Conservation (phyloP, 208 protist species). For the Trypanosoma boissoni region DNA sequence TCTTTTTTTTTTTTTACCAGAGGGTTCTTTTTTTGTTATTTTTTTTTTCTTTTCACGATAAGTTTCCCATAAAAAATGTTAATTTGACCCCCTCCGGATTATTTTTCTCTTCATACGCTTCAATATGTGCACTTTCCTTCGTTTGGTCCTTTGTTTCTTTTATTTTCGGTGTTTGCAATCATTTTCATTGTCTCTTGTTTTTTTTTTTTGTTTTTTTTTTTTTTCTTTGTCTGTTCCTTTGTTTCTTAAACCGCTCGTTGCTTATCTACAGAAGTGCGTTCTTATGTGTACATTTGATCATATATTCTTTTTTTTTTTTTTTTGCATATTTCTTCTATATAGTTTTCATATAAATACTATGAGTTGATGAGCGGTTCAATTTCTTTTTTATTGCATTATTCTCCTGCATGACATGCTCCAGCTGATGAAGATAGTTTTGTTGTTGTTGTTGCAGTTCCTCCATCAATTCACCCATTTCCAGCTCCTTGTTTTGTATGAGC, state of each 20-base stretch:
- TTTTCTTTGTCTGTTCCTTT: neutral
- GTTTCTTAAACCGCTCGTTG: neutral
- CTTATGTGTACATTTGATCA: neutral
- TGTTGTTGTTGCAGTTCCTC: conserved; percentile 51
- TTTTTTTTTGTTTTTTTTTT: conserved; percentile 2
- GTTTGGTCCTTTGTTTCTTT: neutral
- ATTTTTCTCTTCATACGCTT: too few species aligned
- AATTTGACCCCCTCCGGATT: too few species aligned
- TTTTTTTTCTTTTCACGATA: neutral
- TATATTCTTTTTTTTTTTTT: conserved; percentile 4
- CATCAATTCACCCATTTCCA: conserved; percentile 44
- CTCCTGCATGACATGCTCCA: conserved; percentile 48
- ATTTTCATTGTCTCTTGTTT: neutral
- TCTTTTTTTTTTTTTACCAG: conserved; percentile 2
- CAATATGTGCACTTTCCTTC: neutral
- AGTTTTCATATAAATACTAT: neutral
- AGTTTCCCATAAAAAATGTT: conserved; percentile 3
- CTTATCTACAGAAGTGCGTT: neutral
- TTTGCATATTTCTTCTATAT: neutral
- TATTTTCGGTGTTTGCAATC: neutral
- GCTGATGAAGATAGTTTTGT: conserved; percentile 30
- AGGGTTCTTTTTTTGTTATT: neutral
- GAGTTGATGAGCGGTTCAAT: conserved; percentile 12
- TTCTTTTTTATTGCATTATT: conserved; percentile 55
- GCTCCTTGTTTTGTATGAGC: conserved; percentile 34